Evolutionary conservation across 176 grass and related monocot genomes (phyloP).

Genomic region (Carex parvula): DNA sequence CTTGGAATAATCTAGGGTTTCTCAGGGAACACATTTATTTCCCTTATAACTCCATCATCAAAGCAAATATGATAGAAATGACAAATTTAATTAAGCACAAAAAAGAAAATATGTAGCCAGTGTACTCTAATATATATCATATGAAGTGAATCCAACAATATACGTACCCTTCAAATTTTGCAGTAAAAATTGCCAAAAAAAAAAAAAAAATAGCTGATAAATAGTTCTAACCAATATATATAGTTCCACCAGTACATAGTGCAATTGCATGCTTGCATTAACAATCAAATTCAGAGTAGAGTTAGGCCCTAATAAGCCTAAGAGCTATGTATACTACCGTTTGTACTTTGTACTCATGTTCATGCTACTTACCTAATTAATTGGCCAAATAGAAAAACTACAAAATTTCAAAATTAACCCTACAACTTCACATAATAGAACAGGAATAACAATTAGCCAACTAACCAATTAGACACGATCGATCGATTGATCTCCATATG

Average conservation of each 20-base stretch:
- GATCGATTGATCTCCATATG: conserved; percentile 26
- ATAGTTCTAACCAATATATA: not conserved
- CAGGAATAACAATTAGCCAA: conserved; percentile 20
- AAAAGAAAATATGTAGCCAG: not conserved
- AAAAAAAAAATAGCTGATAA: not conserved
- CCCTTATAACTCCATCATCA: not conserved
- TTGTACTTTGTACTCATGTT: conserved; percentile 21
- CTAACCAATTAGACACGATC: conserved; percentile 21
- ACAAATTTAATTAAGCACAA: not conserved
- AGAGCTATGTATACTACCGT: conserved; percentile 27
- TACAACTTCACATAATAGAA: conserved; percentile 19
- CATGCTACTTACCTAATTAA: not conserved
- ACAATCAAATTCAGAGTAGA: not conserved
- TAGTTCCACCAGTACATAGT: not conserved
- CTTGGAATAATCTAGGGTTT: conserved; percentile 4
- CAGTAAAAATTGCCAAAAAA: not conserved
- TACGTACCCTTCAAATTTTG: not conserved
- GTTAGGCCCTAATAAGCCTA: conserved; percentile 28
- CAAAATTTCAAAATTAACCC: conserved; percentile 29
- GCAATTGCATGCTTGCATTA: conserved; percentile 22
- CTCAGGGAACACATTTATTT: not conserved
- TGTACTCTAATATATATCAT: not conserved
- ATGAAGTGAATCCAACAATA: not conserved
- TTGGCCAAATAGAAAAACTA: not conserved
- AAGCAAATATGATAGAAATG: not conserved